Percentiles rank a stretch among this genome's conserved stretches.
Evolutionary conservation across 805 yeast genomes (phyloP).

Genomic region (Priceomyces haplophilus): DNA sequence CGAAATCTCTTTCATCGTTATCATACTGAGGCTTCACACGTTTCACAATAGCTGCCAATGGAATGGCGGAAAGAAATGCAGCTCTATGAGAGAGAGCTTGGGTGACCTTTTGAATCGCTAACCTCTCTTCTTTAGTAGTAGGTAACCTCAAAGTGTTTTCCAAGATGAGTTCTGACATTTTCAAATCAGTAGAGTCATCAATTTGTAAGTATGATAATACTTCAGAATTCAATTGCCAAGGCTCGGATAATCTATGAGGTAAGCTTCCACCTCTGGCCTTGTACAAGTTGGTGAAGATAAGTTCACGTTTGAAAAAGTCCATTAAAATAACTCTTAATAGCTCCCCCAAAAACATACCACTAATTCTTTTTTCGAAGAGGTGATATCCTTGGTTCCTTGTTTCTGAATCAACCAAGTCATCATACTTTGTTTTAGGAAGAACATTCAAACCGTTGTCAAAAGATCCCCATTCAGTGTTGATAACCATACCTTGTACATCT

Average conservation of each 20-base stretch:
- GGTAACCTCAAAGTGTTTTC: conserved; percentile 66
- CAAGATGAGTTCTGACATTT: conserved; percentile 66
- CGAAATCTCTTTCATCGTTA: conserved; percentile 61
- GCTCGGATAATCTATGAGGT: conserved; percentile 65
- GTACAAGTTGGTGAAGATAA: conserved; percentile 56
- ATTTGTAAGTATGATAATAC: conserved; percentile 83
- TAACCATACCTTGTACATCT: conserved; percentile 70
- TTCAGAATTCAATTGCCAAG: conserved; percentile 79
- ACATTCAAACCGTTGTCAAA: conserved; percentile 79
- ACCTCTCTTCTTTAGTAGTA: conserved; percentile 68
- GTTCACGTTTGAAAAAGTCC: conserved; percentile 59
- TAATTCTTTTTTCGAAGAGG: conserved; percentile 87
- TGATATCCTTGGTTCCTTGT: conserved; percentile 86
- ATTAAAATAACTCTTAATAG: conserved; percentile 69
- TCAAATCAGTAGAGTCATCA: conserved; percentile 73
- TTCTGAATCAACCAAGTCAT: conserved; percentile 61
- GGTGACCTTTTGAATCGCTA: conserved; percentile 67
- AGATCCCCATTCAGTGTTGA: conserved; percentile 98
- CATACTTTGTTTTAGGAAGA: conserved; percentile 79
- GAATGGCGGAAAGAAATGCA: conserved; percentile 86
- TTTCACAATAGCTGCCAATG: conserved; percentile 79
- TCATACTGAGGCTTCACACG: conserved; percentile 60
- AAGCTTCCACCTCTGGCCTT: conserved; percentile 38
- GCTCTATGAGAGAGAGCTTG: conserved; percentile 83
- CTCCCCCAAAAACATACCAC: conserved; percentile 94